Base-by-base conservation (phyloP, 441 rosid genomes). In the Isatis lusitanica region DNA sequence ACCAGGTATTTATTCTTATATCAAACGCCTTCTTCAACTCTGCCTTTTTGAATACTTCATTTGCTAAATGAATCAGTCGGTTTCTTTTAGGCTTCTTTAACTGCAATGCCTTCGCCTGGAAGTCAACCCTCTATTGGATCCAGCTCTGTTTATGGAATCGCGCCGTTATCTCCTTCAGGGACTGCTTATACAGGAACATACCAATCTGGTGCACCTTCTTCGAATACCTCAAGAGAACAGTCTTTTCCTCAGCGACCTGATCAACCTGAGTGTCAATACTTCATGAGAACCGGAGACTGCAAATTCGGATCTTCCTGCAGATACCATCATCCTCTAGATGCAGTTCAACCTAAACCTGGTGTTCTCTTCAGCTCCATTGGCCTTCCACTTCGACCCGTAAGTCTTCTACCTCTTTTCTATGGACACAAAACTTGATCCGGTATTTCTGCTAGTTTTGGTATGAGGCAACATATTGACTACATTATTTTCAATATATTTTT, bases 211-310 rank as follows among this genome's bases (percentile, higher is more conserved):
- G 71, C 81, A 4, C 81, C 83, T 60, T 70, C 88, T 48, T 85
- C 86, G 78, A 87, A 81, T 63, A 76, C 68, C 58, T 85, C 82
- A 72, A 88, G 78, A 84, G 97, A 92, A 40, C 83, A 71, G 6
- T 44, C 79, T 33, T 90, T 88, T 84, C 98, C 97, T 52, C 90
- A 89, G 68, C 85, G 98, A 80, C 97, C 91, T 44, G 98, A 88
- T 60, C 96, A 92, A 66, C 97, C 88, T 7, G 99, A 92, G 73
- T 94, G 99, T 69, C 97, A 83, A 70, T 84, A 88, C 82, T 94
- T 85, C 83, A 68, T 90, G 91, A 92, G 86, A 83, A 94, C 97
- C 17, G 98, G 99, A 9, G 90, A 90, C 48, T 94, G 99, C 85
- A 92, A 84, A 83, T 94, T 81, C 43, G 98, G 98, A 81, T 86